phyloP scores from a whole-genome alignment of 495 filamentous ascomycete species.

The Ascodesmis nigricans region DNA sequence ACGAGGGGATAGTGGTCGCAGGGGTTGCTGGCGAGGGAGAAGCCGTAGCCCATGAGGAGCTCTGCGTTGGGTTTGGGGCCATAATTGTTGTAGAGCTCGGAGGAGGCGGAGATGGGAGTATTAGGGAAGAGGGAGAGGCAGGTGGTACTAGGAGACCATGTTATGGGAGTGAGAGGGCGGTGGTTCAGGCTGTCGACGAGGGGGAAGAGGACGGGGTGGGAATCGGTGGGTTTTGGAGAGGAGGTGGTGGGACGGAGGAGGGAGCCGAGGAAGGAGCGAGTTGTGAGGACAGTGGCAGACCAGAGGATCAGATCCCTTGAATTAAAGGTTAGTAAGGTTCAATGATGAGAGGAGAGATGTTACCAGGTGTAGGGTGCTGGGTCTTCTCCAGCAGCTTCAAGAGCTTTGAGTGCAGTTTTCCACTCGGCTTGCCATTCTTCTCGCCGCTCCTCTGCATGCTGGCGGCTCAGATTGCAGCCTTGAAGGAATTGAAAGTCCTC shows the following conservation, averaged over 20 bases:
- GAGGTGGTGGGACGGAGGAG: slow-evolving; percentile 3
- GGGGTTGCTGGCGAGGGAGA: slow-evolving; percentile 36
- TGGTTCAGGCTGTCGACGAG: slow-evolving; percentile 42
- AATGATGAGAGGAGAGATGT: slow-evolving; percentile 5
- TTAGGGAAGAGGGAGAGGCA: slow-evolving; percentile 30
- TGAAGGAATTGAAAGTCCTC: slow-evolving; percentile 36
- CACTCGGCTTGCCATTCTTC: slow-evolving; percentile 31
- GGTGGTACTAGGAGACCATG: slow-evolving; percentile 33
- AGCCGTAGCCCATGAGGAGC: slow-evolving; percentile 46
- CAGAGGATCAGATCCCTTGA: slow-evolving; percentile 40
- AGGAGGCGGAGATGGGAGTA: slow-evolving; percentile 27
- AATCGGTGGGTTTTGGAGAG: not conserved
- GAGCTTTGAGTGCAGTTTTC: slow-evolving; percentile 22
- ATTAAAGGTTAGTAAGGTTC: slow-evolving; percentile 2
- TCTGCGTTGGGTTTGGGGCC: slow-evolving; percentile 46
- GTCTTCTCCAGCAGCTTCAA: slow-evolving; percentile 16
- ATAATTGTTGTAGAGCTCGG: slow-evolving; percentile 47
- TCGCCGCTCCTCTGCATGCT: slow-evolving; percentile 27
- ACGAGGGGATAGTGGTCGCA: slow-evolving; percentile 24
- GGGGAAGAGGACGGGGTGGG: slow-evolving; percentile 35
- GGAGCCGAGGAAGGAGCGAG: slow-evolving; percentile 29
- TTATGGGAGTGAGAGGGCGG: slow-evolving; percentile 32
- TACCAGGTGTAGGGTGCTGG: slow-evolving; percentile 23
- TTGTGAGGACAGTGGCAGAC: slow-evolving; percentile 41
- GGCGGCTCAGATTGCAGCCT: slow-evolving; percentile 33